Base-by-base conservation (phyloP, 805 yeast genomes). In the Saturnispora serradocipensis region DNA sequence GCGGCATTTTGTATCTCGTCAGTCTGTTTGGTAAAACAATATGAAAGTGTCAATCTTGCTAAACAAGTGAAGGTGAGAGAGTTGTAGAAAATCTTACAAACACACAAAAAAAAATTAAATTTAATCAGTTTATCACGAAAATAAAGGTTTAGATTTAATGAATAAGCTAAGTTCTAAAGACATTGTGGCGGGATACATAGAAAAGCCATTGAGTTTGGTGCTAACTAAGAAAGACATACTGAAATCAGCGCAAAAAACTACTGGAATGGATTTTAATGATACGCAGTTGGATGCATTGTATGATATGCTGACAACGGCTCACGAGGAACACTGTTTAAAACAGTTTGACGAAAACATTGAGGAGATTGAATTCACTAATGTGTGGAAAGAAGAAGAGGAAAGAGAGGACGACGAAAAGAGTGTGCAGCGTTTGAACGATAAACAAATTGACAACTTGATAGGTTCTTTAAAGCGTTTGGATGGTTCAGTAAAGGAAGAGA, bases 391-490 rank as follows among this genome's bases (percentile, higher is more conserved):
- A n/a, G 5, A 32, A 32, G 10, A 36, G 35, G 5, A 5, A 22
- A n/a, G 51, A 47, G 34, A 39, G 47, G 3, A 30, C 5, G 8
- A 30, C 22, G 5, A 38, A 30, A 4, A 6, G 22, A 16, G 49
- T 49, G 35, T 34, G 49, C 3, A 34, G 38, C 10, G 48, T 49
- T 5, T 52, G 15, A 56, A 55, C 6, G 62, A 61, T 43, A 45
- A 42, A 8, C 58, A 61, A 44, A 50, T 64, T 10, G 39, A 28
- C 3, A 46, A 56, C 0, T 49, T 65, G 34, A 49, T 62, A 13
- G 34, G 32, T 11, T 59, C 64, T 11, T 55, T 75, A 55, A 54
- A 52, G 1, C 47, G 45, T 6, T 53, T 75, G 27, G 59, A 64
- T n/a, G 45, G 57, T 1, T 58, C 67, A 0, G 28, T 73, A 6